Conservation (phyloP, 164 flowering plant species). For the Dillenia suffruticosa region DNA sequence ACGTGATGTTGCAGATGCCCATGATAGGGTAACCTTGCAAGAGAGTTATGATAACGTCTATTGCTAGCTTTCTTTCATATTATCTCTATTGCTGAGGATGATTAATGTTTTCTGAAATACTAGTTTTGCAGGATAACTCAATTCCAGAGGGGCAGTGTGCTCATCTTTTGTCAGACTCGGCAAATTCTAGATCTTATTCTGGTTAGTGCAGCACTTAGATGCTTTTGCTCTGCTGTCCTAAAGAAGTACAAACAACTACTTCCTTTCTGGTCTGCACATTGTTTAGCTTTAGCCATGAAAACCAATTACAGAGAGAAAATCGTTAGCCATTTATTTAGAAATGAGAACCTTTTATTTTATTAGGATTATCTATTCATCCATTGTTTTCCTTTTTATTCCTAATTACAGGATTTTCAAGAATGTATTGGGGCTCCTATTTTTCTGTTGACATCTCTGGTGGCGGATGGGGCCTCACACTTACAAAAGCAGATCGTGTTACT, state of each 20-base stretch:
- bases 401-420: conserved; percentile 81
- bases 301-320: conserved; percentile 64
- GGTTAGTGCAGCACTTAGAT: no score
- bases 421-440: conserved; percentile 84
- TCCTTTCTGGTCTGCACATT: conserved; percentile 48
- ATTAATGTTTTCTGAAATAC: no score
- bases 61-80: conserved; percentile 87
- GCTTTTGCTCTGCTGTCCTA: no score
- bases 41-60: conserved; percentile 55
- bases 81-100: conserved; percentile 68
- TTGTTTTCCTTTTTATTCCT: conserved; percentile 1
- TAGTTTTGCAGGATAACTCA: conserved; percentile 46
- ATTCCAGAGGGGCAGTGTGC: conserved; percentile 79
- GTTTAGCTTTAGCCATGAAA: conserved; percentile 93
- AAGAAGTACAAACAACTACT: no score
- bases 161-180: conserved; percentile 94
- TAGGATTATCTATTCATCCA: neutral
- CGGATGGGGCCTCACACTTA: conserved; percentile 94
- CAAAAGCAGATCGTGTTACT: conserved; percentile 98
- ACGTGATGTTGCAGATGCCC: conserved; percentile 45
- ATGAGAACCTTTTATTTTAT: neutral
- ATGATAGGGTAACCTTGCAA: conserved; percentile 35
- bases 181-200: conserved; percentile 74
- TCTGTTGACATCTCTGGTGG: conserved; percentile 96
- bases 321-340: neutral